Percentiles rank a stretch among this genome's conserved stretches.
phyloP scores from a whole-genome alignment of 1,139 yeast genomes.

The Protomyces inundatus region DNA sequence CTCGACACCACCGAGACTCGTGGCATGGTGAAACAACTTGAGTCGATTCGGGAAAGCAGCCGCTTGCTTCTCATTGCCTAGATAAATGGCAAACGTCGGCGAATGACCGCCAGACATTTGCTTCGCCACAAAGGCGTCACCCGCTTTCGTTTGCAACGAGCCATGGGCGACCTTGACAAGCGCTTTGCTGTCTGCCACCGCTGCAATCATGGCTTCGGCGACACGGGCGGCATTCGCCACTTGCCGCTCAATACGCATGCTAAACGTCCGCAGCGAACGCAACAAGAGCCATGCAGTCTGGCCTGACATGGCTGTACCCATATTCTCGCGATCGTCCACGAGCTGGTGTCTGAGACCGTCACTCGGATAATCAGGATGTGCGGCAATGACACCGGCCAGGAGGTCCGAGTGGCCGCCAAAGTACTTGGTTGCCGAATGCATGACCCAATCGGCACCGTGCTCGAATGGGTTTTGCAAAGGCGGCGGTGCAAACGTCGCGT shows the following conservation, averaged over 20 bases:
- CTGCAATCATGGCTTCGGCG: conserved; percentile 42
- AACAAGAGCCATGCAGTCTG: conserved; percentile 68
- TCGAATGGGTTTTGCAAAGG: conserved; percentile 64
- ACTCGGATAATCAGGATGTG: conserved; percentile 44
- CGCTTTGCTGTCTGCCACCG: neutral
- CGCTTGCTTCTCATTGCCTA: conserved; percentile 53
- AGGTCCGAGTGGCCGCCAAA: conserved; percentile 91
- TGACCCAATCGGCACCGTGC: conserved; percentile 79
- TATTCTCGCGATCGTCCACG: conserved; percentile 54
- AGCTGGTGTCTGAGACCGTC: conserved; percentile 46
- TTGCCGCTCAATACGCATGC: conserved; percentile 63
- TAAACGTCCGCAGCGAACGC: conserved; percentile 75
- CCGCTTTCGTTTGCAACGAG: neutral
- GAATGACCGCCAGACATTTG: conserved; percentile 61
- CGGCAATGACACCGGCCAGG: conserved; percentile 76
- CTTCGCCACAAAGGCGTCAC: conserved; percentile 53
- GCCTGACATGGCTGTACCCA: conserved; percentile 76
- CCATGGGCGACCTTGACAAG: conserved; percentile 1
- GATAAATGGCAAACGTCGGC: conserved; percentile 69
- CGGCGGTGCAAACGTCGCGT: conserved; percentile 91
- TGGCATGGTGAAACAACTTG: conserved; percentile 75
- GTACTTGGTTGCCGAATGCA: conserved; percentile 85
- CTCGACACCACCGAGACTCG: conserved; percentile 87
- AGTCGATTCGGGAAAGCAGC: conserved; percentile 59
- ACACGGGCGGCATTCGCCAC: conserved; percentile 49